Evolutionary conservation across 2,329 filamentous ascomycete genomes (phyloP), one percentile per base, ranked within the genome.

Genomic region (Penicillium freii): DNA sequence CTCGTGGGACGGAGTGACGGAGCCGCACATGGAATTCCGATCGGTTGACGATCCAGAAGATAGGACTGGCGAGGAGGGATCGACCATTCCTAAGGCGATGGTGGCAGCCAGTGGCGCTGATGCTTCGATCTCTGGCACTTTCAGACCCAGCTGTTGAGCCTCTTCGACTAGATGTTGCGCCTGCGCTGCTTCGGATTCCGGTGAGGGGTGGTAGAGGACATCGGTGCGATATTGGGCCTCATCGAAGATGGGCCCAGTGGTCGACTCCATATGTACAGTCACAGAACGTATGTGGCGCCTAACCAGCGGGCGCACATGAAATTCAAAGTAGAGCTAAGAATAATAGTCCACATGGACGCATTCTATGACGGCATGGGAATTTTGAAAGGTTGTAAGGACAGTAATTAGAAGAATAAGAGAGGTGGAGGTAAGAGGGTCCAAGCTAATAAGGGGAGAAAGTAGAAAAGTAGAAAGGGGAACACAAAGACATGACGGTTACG

Each of bases 121-220:
- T 38, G 68, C 61, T 38, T 71, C 67, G 47, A 73, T 59, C 33
- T 72, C 69, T 19, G 71, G 71, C 21, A 71, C 57, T 29, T 70
- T 69, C 33, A 77, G 62, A 11, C 75, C 76, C 31, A 78, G 67
- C 34, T 69, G 61, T 51, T 66, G 68, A 44, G 76, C 76, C 55
- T 78, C 74, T 21, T 71, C 65, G 31, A 71, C 60, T 43, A 79
- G 67, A 31, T 61, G 62, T 56, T 75, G 71, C 62, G 77, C 74
- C 38, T 71, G 66, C 57, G 70, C 69, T 54, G 70, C 65, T 63
- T 78, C 76, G 11, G 71, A 69, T 56, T 74, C 68, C 36, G 66
- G 65, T n/a, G 71, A 67, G 23, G 64, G 51, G 31, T 75, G 63
- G 4, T 59, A 62, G 25, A 78, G 71, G 45, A 78, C 75, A 36